Base-by-base conservation (phyloP, 192 early-diverging fungal genomes). In the Umbelopsis vinacea region DNA sequence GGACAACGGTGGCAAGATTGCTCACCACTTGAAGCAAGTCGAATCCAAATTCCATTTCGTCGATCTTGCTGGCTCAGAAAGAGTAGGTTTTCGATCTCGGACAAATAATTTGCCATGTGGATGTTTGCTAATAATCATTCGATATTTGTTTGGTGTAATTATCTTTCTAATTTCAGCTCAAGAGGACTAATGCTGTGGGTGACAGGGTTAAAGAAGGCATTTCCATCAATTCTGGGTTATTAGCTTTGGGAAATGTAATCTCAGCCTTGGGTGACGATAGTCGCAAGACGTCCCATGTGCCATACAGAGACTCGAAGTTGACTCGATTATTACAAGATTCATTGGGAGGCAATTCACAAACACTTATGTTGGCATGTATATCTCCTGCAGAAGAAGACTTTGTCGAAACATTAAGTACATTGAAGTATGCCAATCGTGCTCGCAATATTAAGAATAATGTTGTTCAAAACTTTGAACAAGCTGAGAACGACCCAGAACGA, bases 241-340 rank as follows among this genome's bases (percentile, higher is more conserved):
- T 98, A 52, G 96, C 97, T 4, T 89, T 99, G 9, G 97, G 97
- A 35, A 99, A 98, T 82, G 96, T 96, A 15, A 99, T 99, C 48
- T 92, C 91, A 22, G 98, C 97, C 3, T 87, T 99, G 17, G 95
- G 95, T 38, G 97, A 97, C 71, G 82, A 88, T 55, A 45, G 85
- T 15, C 83, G 88, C 38, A 82, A 83, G 33, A 83, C 79, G 4
- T 81, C 85, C 9, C 95, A 98, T 69, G 89, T 99, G 12, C 98
- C 98, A 15, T 99, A 98, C 73, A 91, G 98, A 76, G 97, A 99
- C 78, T 93, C 91, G 19, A 99, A 99, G 80, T 83, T 99, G 23
- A 99, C 98, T 0, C 88, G 96, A n/a, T 87, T 99, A 82, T 91
- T 99, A 71, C 96, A 98, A 80, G 97, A 98, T 83, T 94, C 92